Conservation (phyloP, 2,329 filamentous ascomycete genomes). For the Keithomyces neogunnii region DNA sequence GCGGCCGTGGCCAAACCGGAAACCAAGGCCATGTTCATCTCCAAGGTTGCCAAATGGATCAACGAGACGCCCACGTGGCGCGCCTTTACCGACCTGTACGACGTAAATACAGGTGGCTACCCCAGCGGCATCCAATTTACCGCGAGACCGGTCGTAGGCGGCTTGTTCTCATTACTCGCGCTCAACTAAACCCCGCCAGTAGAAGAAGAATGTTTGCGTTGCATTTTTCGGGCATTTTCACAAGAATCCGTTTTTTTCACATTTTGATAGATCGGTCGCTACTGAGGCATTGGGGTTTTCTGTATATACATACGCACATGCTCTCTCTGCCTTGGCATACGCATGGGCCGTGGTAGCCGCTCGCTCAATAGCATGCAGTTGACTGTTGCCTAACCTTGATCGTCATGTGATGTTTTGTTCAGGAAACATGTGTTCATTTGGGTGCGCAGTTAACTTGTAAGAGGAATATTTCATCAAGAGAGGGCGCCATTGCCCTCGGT, state of each 20-base stretch:
- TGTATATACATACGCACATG: neutral
- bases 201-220: neutral
- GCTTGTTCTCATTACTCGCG: constrained; percentile 71
- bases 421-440: too few relatives aligned
- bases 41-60: constrained; percentile 64
- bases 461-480: too few relatives aligned
- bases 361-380: neutral
- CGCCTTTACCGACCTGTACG: constrained; percentile 70
- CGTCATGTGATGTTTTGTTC: too few relatives aligned
- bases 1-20: constrained; percentile 61
- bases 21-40: constrained; percentile 58
- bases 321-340: neutral
- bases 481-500: too few relatives aligned
- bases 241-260: too few relatives aligned
- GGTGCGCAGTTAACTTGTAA: too few relatives aligned
- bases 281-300: neutral
- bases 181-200: constrained; percentile 23
- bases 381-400: too few relatives aligned
- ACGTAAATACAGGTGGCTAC: constrained; percentile 60
- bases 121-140: constrained; percentile 60
- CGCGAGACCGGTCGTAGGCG: constrained; percentile 71
- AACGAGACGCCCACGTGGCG: constrained; percentile 62
- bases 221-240: neutral
- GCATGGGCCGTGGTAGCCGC: neutral
- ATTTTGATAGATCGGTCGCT: neutral